Evolutionary conservation across 345 rosid species (phyloP).

Genomic region (Eucalyptus regnans): DNA sequence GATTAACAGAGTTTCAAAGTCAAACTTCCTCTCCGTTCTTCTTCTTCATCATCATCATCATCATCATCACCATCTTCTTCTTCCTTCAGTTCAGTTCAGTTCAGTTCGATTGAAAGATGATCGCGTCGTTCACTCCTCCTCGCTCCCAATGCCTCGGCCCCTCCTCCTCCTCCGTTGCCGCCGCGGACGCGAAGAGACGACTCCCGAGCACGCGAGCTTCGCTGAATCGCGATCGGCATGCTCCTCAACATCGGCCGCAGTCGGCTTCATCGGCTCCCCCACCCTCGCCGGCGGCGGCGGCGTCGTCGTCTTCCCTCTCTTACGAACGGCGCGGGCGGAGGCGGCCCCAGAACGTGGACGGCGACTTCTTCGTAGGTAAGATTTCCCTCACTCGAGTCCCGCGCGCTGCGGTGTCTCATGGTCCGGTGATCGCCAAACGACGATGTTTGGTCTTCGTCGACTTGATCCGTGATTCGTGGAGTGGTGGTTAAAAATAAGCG

Average conservation of each 20-base stretch:
- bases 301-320: not conserved
- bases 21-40: not conserved
- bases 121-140: not conserved
- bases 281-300: rapidly evolving
- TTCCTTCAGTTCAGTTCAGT: not conserved
- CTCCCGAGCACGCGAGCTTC: not conserved
- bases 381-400: not conserved
- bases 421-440: not conserved
- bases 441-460: not conserved
- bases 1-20: not conserved
- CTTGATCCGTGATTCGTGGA: not conserved
- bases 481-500: not conserved
- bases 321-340: not conserved
- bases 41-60: rapidly evolving
- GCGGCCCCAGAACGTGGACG: conserved; percentile 38
- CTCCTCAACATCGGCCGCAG: too few relatives aligned
- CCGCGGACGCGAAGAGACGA: not conserved
- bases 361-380: conserved; percentile 49
- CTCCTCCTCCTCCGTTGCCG: not conserved
- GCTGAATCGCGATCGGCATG: too few relatives aligned
- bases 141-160: not conserved
- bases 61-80: not conserved
- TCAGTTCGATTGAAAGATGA: not conserved
- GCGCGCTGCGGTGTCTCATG: not conserved
- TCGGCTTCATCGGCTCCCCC: not conserved